Evolutionary conservation across 768 basidiomycete species (phyloP).

Genomic region (Mycena capillaripes): DNA sequence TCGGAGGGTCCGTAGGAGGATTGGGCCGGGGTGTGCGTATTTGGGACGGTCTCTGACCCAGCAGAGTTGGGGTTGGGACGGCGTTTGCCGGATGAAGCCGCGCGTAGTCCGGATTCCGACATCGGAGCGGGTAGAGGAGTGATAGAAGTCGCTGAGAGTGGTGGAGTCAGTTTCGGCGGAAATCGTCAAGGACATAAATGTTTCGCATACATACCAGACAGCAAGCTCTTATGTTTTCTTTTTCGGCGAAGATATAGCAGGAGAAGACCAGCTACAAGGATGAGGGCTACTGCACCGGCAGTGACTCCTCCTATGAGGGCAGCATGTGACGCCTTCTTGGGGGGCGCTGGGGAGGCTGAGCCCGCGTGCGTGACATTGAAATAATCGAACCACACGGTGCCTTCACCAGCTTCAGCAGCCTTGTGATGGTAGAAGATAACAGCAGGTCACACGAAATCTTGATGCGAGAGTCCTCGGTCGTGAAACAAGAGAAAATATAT

Average conservation of each 20-base stretch:
- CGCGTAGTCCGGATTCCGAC: neutral
- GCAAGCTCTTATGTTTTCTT: neutral
- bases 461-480: no score
- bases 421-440: no score
- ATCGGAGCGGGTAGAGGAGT: neutral
- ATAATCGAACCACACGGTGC: neutral
- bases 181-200: neutral
- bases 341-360: neutral
- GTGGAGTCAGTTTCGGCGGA: neutral
- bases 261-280: neutral
- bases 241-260: neutral
- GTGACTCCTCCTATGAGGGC: neutral
- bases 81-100: neutral
- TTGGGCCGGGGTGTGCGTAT: neutral
- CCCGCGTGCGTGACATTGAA: neutral
- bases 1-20: neutral
- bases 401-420: neutral
- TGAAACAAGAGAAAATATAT: no score
- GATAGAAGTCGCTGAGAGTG: neutral
- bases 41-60: no score
- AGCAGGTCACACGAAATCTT: no score
- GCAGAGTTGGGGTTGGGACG: neutral
- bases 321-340: neutral
- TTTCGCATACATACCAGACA: neutral
- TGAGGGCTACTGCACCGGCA: neutral